Evolutionary conservation across 2,329 filamentous ascomycete genomes (phyloP).

Genomic region (Sclerotinia sclerotiorum): DNA sequence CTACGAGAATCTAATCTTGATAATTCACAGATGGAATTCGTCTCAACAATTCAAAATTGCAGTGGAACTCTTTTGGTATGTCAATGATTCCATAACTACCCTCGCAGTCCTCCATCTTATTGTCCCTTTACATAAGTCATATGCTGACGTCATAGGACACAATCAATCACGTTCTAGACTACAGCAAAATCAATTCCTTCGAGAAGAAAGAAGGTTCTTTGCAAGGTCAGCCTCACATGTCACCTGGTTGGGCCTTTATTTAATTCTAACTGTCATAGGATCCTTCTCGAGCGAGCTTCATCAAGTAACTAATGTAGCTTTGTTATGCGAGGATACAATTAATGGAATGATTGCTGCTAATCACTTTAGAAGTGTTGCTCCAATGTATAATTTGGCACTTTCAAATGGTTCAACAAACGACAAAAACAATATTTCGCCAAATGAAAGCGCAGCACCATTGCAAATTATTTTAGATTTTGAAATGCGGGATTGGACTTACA

Average conservation of each 20-base stretch:
- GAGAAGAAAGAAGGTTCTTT: slow-evolving; percentile 29
- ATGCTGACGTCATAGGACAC: slow-evolving; percentile 43
- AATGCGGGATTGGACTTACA: slow-evolving; percentile 36
- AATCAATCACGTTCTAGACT: slow-evolving; percentile 54
- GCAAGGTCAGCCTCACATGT: slow-evolving; percentile 25
- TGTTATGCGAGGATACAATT: slow-evolving; percentile 38
- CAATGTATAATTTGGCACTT: slow-evolving; percentile 6
- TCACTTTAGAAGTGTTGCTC: slow-evolving; percentile 17
- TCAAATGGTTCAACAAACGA: slow-evolving; percentile 16
- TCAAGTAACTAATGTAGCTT: slow-evolving; percentile 34
- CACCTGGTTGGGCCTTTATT: background rate
- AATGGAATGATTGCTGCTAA: slow-evolving; percentile 37
- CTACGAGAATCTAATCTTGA: slow-evolving; percentile 14
- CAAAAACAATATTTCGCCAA: background rate
- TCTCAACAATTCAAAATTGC: slow-evolving; percentile 49
- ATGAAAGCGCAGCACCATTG: slow-evolving; percentile 18
- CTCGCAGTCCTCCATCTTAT: too few relatives aligned
- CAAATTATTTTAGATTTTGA: slow-evolving; percentile 38
- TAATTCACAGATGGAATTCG: slow-evolving; percentile 20
- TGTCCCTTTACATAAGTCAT: background rate
- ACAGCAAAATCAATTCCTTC: slow-evolving; percentile 53
- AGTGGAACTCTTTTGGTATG: slow-evolving; percentile 48
- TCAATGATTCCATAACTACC: background rate
- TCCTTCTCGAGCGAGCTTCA: slow-evolving; percentile 36
- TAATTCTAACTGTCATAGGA: slow-evolving; percentile 23